phyloP scores from a whole-genome alignment of 176 grass and related monocot genomes.

The Oryza meridionalis region DNA sequence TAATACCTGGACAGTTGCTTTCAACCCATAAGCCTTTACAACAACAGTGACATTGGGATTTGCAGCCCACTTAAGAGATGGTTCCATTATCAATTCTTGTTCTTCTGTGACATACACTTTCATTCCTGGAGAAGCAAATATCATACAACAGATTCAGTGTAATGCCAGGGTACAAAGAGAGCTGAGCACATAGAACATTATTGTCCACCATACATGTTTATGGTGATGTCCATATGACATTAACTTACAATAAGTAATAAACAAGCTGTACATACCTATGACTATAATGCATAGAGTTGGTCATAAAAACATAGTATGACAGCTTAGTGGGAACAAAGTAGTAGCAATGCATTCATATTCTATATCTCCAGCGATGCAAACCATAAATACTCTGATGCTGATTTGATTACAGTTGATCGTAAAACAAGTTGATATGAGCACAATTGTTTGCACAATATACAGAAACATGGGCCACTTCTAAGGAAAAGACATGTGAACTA shows the following conservation, averaged over 20 bases:
- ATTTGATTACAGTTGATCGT: background rate
- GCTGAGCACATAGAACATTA: background rate
- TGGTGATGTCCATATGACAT: background rate
- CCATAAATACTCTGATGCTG: background rate
- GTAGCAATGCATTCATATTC: conserved; percentile 3
- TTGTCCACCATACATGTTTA: no score
- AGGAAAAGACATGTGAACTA: conserved; percentile 19
- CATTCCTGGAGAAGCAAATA: conserved; percentile 69
- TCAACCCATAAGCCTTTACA: conserved; percentile 81
- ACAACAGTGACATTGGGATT: conserved; percentile 86
- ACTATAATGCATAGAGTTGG: conserved; percentile 4
- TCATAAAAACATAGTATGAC: conserved; percentile 5
- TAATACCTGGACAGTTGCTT: conserved; percentile 79
- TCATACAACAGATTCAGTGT: conserved; percentile 10
- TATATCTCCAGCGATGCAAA: conserved; percentile 1
- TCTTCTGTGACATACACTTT: conserved; percentile 93
- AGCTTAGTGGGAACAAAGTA: conserved; percentile 17
- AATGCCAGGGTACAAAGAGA: background rate
- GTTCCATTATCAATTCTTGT: conserved; percentile 97
- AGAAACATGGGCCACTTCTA: background rate
- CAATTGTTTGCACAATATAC: conserved; percentile 1
- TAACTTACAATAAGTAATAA: background rate
- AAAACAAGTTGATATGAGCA: background rate
- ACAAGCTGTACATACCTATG: background rate
- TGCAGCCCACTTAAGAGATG: conserved; percentile 95